Base-by-base conservation (phyloP, 352 stramenopile genomes). In the Phytopythium kandeliae region DNA sequence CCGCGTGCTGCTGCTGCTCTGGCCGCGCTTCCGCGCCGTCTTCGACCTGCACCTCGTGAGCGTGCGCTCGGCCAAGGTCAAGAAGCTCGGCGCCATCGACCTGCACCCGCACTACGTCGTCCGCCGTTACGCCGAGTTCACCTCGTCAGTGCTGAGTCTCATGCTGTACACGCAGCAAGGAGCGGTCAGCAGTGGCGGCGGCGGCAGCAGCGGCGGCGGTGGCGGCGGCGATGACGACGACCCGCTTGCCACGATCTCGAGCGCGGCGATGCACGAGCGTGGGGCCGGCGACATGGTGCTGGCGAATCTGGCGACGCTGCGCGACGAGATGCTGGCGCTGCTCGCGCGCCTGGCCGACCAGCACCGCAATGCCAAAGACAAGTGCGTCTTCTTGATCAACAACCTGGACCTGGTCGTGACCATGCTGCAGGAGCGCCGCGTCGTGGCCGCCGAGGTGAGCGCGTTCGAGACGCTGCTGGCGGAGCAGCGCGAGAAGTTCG, bases 381-480 rank as follows among this genome's bases (percentile, higher is more conserved):
- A 86, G 33, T 91, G 94, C 56, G 89, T 99, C 7, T 99, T 99
- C 63, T 81, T 98, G 40, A 96, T 99, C 59, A 99, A 99, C 71
- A 99, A 99, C 63, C 95, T 98, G 60, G 96, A 99, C 65, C 77
- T 96, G 43, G 95, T 98, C 31, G 75, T 98, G 9, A 95, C 79
- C 25, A 90, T 98, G 31, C 98, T 98, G 48, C 92, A 98, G 54
- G 94, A 99, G 69, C 80, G 96, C 33, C 80, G 86, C 30, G 95
- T 98, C 26, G 67, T 86, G 34, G 94, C 89, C 25, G 96, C 98
- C 45, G 96, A 99, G 62, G 90, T 96, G 2, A 87, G 86, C 48
- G 89, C 89, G 41, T 98, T 99, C 58, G 90, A 97, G 24, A 94
- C 98, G 45, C 55, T 98, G 28, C 75, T 99, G 13, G 80, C 90